These are phyloP conservation scores for Aspergillus niger DNA, from an alignment of 2,329 filamentous ascomycete species.

Conservation along the genomic window DNA sequence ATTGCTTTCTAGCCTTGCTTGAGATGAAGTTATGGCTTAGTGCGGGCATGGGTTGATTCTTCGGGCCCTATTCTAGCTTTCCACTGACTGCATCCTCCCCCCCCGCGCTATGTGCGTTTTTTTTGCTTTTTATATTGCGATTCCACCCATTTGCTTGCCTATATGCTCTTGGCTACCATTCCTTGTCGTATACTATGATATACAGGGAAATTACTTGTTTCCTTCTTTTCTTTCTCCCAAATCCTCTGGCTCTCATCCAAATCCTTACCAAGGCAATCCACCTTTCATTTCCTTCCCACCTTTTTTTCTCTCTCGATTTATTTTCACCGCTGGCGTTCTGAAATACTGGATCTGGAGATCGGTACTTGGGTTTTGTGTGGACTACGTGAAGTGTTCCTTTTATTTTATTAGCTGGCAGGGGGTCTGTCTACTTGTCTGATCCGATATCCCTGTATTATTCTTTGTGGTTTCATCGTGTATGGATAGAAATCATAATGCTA, in stretches of 20 bases:
- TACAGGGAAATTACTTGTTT: constrained; percentile 21
- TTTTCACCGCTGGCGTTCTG: constrained; percentile 35
- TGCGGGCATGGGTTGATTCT: constrained; percentile 33
- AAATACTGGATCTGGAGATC: constrained; percentile 38
- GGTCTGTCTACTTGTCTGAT: constrained; percentile 11
- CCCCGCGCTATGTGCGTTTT: constrained; percentile 11
- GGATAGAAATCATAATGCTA: constrained; percentile 24
- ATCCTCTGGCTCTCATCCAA: constrained; percentile 17
- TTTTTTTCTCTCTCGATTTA: constrained; percentile 17
- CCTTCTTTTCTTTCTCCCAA: constrained; percentile 9
- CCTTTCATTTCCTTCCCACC: constrained; percentile 16
- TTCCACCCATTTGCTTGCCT: constrained; percentile 12
- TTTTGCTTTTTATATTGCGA: constrained; percentile 12
- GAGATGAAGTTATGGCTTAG: constrained; percentile 44
- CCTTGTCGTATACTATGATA: constrained; percentile 27
- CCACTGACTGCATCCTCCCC: constrained; percentile 24
- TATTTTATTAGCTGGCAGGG: constrained; percentile 13
- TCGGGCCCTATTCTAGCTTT: constrained; percentile 19
- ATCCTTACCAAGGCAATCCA: constrained; percentile 18
- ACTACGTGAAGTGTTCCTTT: constrained; percentile 7
- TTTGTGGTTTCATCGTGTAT: constrained; percentile 10
- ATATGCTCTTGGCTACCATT: constrained; percentile 17
- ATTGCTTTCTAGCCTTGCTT: constrained; percentile 32
- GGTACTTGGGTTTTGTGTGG: constrained; percentile 30
- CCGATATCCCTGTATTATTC: constrained; percentile 21